These are phyloP conservation scores for Kwoniella sp. DNA, from an alignment of 768 basidiomycete species.

Conservation along the genomic window DNA sequence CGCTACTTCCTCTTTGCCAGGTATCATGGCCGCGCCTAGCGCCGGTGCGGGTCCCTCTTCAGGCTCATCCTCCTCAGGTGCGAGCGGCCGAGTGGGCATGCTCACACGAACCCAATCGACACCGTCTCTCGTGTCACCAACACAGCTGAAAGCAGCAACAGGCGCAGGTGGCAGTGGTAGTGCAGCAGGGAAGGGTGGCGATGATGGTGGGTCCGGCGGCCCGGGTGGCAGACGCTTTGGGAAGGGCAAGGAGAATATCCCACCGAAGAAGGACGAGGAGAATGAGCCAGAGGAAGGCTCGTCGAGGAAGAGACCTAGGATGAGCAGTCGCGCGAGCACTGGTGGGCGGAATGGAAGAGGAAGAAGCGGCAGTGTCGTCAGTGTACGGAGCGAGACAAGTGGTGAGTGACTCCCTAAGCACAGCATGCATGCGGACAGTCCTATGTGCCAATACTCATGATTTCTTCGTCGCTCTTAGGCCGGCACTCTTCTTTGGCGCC, in stretches of 20 bases:
- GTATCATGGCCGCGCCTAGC: not conserved
- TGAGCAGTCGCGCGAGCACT: slow-evolving; percentile 22
- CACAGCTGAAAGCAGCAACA: slow-evolving; percentile 27
- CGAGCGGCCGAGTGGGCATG: slow-evolving; percentile 19
- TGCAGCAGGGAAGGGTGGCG: slow-evolving; percentile 27
- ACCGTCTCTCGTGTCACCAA: slow-evolving; percentile 30
- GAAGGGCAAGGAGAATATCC: slow-evolving; percentile 51
- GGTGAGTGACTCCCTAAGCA: slow-evolving; percentile 28
- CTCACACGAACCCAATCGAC: slow-evolving; percentile 40
- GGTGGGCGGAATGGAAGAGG: slow-evolving; percentile 25
- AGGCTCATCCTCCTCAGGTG: slow-evolving; percentile 2
- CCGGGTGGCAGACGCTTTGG: slow-evolving; percentile 26
- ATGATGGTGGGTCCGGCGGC: slow-evolving; percentile 23
- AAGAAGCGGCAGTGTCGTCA: slow-evolving; percentile 46
- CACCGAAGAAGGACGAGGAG: slow-evolving; percentile 45
- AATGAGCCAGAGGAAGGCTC: slow-evolving; percentile 21
- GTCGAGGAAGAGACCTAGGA: slow-evolving; percentile 40
- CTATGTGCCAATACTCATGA: not conserved
- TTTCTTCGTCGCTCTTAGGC: slow-evolving; percentile 1
- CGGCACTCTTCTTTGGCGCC: slow-evolving; percentile 37
- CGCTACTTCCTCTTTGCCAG: not conserved
- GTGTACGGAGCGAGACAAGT: slow-evolving; percentile 44
- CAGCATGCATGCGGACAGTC: too few relatives aligned
- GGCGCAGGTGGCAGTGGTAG: slow-evolving; percentile 23
- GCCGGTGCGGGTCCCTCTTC: not conserved